Evolutionary conservation across 306 rosid genomes (phyloP).

Genomic region (Mucuna pruriens): DNA sequence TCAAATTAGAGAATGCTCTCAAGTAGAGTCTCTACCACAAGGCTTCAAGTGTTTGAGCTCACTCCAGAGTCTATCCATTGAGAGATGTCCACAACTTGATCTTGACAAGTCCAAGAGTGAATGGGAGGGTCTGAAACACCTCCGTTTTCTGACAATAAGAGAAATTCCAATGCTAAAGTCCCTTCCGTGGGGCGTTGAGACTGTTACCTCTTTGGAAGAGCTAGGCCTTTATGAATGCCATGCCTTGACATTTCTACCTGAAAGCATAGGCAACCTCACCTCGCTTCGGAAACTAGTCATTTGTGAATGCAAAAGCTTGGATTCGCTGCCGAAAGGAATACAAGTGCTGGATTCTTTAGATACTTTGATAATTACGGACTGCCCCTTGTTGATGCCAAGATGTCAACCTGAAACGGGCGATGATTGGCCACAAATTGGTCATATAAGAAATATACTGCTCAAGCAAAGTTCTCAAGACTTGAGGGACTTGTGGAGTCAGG

Average conservation of each 20-base stretch:
- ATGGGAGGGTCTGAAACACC: slow-evolving; percentile 18
- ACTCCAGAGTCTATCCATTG: not conserved
- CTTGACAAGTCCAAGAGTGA: not conserved
- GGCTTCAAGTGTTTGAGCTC: slow-evolving; percentile 15
- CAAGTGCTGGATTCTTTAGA: not conserved
- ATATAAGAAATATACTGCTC: not conserved
- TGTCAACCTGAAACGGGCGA: slow-evolving; percentile 35
- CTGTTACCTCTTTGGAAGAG: not conserved
- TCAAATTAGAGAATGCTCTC: not conserved
- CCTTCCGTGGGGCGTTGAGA: slow-evolving; percentile 25
- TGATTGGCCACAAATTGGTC: slow-evolving; percentile 35
- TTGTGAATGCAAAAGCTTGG: not conserved
- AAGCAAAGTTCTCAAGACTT: not conserved
- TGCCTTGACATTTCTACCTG: not conserved
- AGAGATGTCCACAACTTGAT: not conserved
- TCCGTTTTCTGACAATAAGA: not conserved
- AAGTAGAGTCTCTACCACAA: not conserved
- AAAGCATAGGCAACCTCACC: not conserved
- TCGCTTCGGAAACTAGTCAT: not conserved
- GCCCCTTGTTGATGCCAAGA: slow-evolving; percentile 24
- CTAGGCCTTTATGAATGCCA: slow-evolving; percentile 10
- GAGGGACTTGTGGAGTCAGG: not conserved
- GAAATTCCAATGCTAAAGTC: slow-evolving; percentile 5
- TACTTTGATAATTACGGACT: not conserved
- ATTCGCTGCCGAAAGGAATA: slow-evolving; percentile 15